Evolutionary conservation across 1,284 basidiomycete genomes (phyloP).

Genomic region (Ustilago curta): DNA sequence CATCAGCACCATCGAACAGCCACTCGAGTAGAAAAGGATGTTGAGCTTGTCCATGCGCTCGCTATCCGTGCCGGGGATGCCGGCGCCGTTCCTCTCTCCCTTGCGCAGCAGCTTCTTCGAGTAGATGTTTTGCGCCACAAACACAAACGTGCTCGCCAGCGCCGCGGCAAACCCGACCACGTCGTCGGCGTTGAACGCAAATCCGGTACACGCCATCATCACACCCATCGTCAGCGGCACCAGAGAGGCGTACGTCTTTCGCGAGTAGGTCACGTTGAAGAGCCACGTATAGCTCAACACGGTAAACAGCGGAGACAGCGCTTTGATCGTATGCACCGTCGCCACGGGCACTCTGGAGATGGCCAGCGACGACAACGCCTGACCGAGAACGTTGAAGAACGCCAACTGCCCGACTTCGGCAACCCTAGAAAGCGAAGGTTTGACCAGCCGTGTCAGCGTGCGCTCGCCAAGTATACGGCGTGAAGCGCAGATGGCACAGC

Average conservation of each 20-base stretch:
- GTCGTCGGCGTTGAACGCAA: conserved; percentile 79
- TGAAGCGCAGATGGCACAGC: conserved; percentile 76
- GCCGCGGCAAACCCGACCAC: conserved; percentile 51
- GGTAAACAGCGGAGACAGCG: conserved; percentile 94
- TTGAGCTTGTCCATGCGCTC: conserved; percentile 94
- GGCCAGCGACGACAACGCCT: conserved; percentile 95
- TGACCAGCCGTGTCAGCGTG: conserved; percentile 61
- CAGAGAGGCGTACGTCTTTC: conserved; percentile 92
- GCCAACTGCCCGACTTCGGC: conserved; percentile 89
- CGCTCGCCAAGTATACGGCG: conserved; percentile 43
- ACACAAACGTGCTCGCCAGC: conserved; percentile 73
- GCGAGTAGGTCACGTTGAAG: conserved; percentile 91
- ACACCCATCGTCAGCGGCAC: conserved; percentile 93
- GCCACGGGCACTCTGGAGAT: conserved; percentile 95
- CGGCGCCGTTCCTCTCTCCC: conserved; percentile 13
- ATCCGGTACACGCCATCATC: conserved; percentile 96
- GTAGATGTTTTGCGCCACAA: conserved; percentile 98
- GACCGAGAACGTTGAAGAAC: conserved; percentile 90
- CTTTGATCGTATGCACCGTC: conserved; percentile 90
- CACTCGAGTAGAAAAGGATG: conserved; percentile 92
- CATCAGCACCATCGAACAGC: conserved; percentile 82
- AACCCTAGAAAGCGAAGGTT: conserved; percentile 80
- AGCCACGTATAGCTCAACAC: conserved; percentile 92
- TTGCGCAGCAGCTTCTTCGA: conserved; percentile 92
- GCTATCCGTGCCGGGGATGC: conserved; percentile 16